Base-by-base conservation (phyloP, 2,329 filamentous ascomycete species). In the Colletotrichum neosansevieriae region DNA sequence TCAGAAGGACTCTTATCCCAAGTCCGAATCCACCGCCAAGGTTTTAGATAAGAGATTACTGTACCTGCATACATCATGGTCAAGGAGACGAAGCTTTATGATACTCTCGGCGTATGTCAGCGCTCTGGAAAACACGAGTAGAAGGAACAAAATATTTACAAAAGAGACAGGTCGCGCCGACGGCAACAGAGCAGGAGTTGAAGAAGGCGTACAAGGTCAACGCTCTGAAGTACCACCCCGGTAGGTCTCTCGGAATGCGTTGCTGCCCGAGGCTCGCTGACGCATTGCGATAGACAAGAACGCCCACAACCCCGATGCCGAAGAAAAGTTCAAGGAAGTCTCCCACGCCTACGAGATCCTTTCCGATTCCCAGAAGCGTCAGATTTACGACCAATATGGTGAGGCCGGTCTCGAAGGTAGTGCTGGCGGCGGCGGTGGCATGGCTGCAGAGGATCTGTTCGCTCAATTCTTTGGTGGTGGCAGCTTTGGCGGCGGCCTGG, bases 321-420 rank as follows among this genome's bases (percentile, higher is more conserved):
- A 95, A 75, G 94, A 97, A 70, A 99, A 98, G 83, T 99, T 99
- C 91, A 98, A 99, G 86, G 94, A 98, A 76, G 88, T 98, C 70
- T 97, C 94, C 72, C 91, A 95, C 78, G 96, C 96, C 70, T 99
- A 98, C 83, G 96, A 99, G 85, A 88, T 97, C 73, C 90, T 99
- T 17, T 96, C 92, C 74, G 96, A 99, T 78, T 80, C 92, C 44
- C 92, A 98, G 81, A 98, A 98, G 87, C 93, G 96, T 78, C 83
- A 89, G 75, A 79, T 98, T 71, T 99, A 99, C 81, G 96, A 99
- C 77, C 94, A 98, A 82, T 97, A 97, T 91, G 96, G 96, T 74
- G 94, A 99, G 84, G 94, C 97, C 76, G 96, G 96, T 71, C 89
- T 99, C 58, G 95, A 98, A 79, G 94, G 94, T 73, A 94, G 93